These are phyloP conservation scores for Salix caprea DNA, from an alignment of 345 rosid species.

Conservation along the genomic window DNA sequence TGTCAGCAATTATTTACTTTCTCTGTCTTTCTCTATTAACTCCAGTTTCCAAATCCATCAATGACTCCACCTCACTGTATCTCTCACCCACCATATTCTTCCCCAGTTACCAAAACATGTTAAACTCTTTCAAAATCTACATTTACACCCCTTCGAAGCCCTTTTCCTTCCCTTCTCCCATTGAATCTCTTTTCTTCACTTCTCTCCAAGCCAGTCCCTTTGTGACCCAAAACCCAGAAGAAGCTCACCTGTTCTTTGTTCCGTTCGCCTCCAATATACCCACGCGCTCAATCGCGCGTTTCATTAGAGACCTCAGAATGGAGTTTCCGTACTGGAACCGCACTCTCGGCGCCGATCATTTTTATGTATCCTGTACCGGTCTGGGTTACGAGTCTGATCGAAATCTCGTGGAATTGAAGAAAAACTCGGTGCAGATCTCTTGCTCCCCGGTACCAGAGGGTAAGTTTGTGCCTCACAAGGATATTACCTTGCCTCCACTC, in stretches of 20 bases:
- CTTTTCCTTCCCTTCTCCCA: constrained; percentile 25
- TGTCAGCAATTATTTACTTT: constrained; percentile 16
- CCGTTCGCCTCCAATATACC: constrained; percentile 38
- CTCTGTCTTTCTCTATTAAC: constrained; percentile 7
- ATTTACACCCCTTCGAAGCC: constrained; percentile 28
- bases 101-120: constrained; percentile 41
- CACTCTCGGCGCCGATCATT: constrained; percentile 63
- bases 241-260: constrained; percentile 54
- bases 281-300: constrained; percentile 32
- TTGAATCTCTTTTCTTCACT: constrained; percentile 42
- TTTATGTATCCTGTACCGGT: constrained; percentile 40
- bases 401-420: constrained; percentile 53
- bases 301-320: constrained; percentile 27
- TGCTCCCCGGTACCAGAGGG: constrained; percentile 40
- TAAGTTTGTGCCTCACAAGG: constrained; percentile 55
- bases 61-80: constrained; percentile 26
- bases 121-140: constrained; percentile 42
- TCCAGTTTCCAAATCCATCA: neutral
- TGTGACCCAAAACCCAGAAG: constrained; percentile 39
- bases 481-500: constrained; percentile 44
- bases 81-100: constrained; percentile 38
- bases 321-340: constrained; percentile 60
- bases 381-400: constrained; percentile 41
- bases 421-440: constrained; percentile 61
- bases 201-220: constrained; percentile 40